phyloP scores from a whole-genome alignment of 179 eudicot species.

The Heliamphora pulchella region DNA sequence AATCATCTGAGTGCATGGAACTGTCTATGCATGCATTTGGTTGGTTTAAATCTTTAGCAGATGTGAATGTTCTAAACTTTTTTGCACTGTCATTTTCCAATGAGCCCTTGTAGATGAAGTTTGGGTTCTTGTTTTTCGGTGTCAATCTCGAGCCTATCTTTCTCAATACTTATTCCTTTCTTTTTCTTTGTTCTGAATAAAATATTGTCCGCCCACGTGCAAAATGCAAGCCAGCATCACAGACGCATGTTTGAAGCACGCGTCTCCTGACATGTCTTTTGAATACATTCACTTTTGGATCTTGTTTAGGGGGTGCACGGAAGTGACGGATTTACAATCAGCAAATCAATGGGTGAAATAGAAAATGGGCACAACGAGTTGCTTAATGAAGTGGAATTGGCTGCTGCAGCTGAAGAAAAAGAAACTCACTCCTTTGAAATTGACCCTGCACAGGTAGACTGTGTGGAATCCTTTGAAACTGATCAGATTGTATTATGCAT shows the following conservation, averaged over 20 bases:
- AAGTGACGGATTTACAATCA: conserved; percentile 60
- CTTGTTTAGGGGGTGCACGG: conserved; percentile 45
- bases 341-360: conserved; percentile 55
- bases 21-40: background rate
- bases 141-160: background rate
- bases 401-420: conserved; percentile 95
- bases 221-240: too few species aligned
- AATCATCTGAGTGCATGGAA: background rate
- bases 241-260: background rate
- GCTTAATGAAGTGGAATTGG: conserved; percentile 82
- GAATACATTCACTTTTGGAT: background rate
- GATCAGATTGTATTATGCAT: conserved; percentile 5
- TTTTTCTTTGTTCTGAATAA: background rate
- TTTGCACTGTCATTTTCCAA: background rate
- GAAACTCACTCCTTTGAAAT: conserved; percentile 93
- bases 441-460: conserved; percentile 69
- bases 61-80: background rate
- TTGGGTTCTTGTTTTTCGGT: background rate
- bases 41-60: background rate
- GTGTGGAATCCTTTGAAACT: conserved; percentile 2
- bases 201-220: background rate
- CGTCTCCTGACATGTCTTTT: conserved; percentile 2
- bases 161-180: background rate
- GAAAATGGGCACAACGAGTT: conserved; percentile 61
- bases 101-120: background rate